Evolutionary conservation across 2,329 filamentous ascomycete species (phyloP).

Genomic region (Aspergillus sp.): DNA sequence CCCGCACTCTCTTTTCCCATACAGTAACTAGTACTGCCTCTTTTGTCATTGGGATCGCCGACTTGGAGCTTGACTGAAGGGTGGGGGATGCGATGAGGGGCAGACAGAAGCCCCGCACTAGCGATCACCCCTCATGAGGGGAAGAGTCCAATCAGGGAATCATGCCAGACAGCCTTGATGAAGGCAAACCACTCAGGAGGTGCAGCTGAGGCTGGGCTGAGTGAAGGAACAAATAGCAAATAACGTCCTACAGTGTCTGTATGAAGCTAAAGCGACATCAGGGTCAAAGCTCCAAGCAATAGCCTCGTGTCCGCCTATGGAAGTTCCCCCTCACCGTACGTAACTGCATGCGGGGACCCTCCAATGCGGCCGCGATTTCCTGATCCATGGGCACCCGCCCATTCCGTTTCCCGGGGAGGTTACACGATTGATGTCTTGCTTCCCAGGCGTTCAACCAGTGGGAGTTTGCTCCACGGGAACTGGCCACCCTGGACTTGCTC

Average conservation of each 20-base stretch:
- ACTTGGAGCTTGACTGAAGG: background rate
- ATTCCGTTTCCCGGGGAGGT: background rate
- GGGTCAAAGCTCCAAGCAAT: background rate
- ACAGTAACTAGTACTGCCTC: background rate
- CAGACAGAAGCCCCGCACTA: background rate
- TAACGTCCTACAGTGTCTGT: background rate
- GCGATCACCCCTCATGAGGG: conserved; percentile 17
- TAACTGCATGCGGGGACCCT: conserved; percentile 2
- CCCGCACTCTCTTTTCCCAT: background rate
- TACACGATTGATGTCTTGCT: background rate
- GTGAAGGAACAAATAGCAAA: background rate
- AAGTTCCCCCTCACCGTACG: conserved; percentile 1
- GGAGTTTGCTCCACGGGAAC: background rate
- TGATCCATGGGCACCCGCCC: background rate
- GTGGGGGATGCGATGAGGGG: background rate
- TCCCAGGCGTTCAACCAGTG: background rate
- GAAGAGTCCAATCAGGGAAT: conserved; percentile 1
- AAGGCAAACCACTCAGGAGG: background rate
- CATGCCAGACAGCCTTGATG: background rate
- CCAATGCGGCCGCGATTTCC: background rate
- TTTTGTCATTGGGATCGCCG: background rate
- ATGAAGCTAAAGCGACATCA: background rate
- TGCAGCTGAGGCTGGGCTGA: background rate
- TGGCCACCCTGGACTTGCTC: background rate
- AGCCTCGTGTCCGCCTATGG: background rate